A percentile compares a stretch with the other conserved stretches of the same genome.
These are phyloP conservation scores for Discostella pseudostelligera DNA, from an alignment of 108 stramenopile species.

Conservation along the genomic window DNA sequence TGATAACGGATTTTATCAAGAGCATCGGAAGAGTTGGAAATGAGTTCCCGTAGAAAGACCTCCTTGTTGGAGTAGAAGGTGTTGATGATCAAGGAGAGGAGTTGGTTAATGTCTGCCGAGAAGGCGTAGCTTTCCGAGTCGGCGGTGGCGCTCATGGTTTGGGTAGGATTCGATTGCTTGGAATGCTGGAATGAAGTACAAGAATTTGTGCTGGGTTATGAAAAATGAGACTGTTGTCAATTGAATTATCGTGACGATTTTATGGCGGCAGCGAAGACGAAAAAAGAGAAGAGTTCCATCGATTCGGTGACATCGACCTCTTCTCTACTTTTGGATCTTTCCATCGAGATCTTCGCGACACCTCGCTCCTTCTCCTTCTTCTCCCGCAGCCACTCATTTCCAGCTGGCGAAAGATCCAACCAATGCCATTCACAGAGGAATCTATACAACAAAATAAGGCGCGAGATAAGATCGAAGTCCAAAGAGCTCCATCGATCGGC, in stretches of 20 bases:
- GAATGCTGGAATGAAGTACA: no score
- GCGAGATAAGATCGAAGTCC: no score
- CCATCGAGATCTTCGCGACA: not conserved
- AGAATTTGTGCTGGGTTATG: not conserved
- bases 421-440: no score
- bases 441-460: no score
- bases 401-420: no score
- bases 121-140: slow-evolving; percentile 98
- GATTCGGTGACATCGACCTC: not conserved
- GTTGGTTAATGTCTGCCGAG: slow-evolving; percentile 99
- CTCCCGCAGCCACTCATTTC: no score
- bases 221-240: no score
- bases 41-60: slow-evolving; percentile 99
- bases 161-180: not conserved
- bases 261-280: not conserved
- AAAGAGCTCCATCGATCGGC: no score
- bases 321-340: not conserved
- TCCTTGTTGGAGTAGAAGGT: slow-evolving; percentile 99
- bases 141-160: slow-evolving; percentile 51
- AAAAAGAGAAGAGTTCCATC: no score
- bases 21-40: slow-evolving; percentile 97
- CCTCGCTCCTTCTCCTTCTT: no score
- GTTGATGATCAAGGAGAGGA: slow-evolving; percentile 98
- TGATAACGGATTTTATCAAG: slow-evolving; percentile 99
- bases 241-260: not conserved